Conservation (phyloP, 2,329 filamentous ascomycete genomes). For the Chaetomiaceae sp. region DNA sequence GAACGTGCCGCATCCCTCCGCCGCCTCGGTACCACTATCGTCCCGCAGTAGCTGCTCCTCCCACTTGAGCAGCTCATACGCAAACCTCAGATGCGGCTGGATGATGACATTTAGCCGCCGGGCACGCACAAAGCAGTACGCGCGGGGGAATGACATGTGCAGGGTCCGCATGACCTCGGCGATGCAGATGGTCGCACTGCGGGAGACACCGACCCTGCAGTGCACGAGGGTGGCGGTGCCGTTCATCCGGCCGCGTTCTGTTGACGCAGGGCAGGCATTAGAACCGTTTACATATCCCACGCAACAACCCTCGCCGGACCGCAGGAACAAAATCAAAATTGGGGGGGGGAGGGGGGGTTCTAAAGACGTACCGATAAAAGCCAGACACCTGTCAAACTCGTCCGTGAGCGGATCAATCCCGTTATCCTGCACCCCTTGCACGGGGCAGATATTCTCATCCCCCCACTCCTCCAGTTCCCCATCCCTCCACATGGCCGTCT, state of each 20-base stretch:
- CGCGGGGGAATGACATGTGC: slow-evolving; percentile 77
- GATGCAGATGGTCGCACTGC: slow-evolving; percentile 95
- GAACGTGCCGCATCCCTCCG: slow-evolving; percentile 29
- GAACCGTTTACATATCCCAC: no score
- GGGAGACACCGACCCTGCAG: slow-evolving; percentile 90
- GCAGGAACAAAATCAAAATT: no score
- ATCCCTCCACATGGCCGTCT: slow-evolving; percentile 76
- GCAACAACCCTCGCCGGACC: no score
- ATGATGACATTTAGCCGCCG: slow-evolving; percentile 95
- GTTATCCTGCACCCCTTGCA: slow-evolving; percentile 91
- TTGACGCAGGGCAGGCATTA: not conserved
- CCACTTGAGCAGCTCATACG: slow-evolving; percentile 94
- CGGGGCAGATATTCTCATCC: slow-evolving; percentile 68
- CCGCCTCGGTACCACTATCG: not conserved
- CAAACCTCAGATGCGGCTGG: slow-evolving; percentile 90
- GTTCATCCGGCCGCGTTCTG: slow-evolving; percentile 72
- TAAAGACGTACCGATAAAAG: slow-evolving; percentile 76
- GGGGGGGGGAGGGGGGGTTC: slow-evolving; percentile 1
- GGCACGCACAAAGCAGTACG: slow-evolving; percentile 94
- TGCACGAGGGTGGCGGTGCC: slow-evolving; percentile 88
- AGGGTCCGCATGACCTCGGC: slow-evolving; percentile 92
- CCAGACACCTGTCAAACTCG: slow-evolving; percentile 79
- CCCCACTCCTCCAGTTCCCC: slow-evolving; percentile 70
- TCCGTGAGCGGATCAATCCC: slow-evolving; percentile 87
- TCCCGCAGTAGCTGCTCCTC: slow-evolving; percentile 63